Evolutionary conservation across 495 filamentous ascomycete species (phyloP), one percentile per base, ranked within the genome.

Genomic region (Aspergillus mulundensis): DNA sequence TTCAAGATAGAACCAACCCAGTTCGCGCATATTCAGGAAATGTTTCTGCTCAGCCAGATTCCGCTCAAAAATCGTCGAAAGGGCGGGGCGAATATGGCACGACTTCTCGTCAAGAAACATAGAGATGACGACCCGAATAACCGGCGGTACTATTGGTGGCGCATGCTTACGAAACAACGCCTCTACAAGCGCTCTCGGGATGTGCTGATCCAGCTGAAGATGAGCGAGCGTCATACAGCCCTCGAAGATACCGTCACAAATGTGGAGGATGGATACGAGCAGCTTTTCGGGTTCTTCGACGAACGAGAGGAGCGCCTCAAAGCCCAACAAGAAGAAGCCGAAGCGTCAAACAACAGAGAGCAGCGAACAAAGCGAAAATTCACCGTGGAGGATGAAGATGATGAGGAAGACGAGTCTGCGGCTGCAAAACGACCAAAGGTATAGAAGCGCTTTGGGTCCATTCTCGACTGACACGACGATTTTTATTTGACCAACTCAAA

Each of bases 1-100:
- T 77, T 80, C 50, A 96, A 96, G 67, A 90, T 97, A 56, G 85
- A 86, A 6, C 78, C 85, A 0, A 84, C 93, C n/a, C 94, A 97
- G 71, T 96, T 97, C 70, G 78, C 78, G 25, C 84, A 93, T 28
- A 77, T 96, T 10, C 72, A 93, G 15, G 94, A 98, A 70, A 91
- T 97, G 84, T 84, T 88, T 53, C 86, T 96, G 7, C 86, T 97
- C 60, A 85, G 85, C 7, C 77, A 73, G 48, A 86, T 97, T 21
- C 84, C 90, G 0, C 63, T 74, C 8, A 70, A 76, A 12, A 78
- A 90, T 53, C 82, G 87, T 23, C 77, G 80, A 25, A 68, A 71
- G 3, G 79, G 79, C 11, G 77, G 76, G 4, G 70, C 71, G 15
- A 79, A 84, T 44, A 73, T 79, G 52, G 61, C 76, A 3, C 69